phyloP scores from a whole-genome alignment of 75 land plant species.

The Larix kaempferi region DNA sequence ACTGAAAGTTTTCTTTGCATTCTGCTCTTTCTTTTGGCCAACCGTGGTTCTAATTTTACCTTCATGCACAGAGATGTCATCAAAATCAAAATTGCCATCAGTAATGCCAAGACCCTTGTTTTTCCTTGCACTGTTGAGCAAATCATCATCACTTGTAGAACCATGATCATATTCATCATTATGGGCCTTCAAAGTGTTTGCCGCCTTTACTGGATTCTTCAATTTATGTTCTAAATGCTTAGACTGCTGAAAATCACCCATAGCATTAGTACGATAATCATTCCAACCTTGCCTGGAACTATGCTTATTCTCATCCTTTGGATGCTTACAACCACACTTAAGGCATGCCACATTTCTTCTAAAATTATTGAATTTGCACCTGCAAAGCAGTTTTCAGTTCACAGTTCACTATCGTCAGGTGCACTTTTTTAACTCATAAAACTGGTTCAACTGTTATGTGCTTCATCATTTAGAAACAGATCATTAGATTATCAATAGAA shows the following conservation, averaged over 20 bases:
- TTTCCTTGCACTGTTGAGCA: not conserved
- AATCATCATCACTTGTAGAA: not conserved
- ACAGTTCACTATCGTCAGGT: not conserved
- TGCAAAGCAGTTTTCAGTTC: conserved; percentile 6
- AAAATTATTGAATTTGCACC: conserved; percentile 40
- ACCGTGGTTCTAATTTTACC: not conserved
- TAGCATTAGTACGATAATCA: not conserved
- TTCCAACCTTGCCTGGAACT: not conserved
- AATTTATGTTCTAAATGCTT: too few relatives aligned
- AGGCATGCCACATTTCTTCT: conserved; percentile 27
- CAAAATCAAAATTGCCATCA: conserved; percentile 3
- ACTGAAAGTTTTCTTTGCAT: not conserved
- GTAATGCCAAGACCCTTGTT: not conserved
- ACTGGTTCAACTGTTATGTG: not conserved
- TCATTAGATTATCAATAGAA: not conserved
- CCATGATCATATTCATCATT: not conserved
- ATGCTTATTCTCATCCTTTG: conserved; percentile 4
- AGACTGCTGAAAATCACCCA: not conserved
- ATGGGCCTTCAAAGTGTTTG: not conserved
- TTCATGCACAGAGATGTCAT: conserved; percentile 3
- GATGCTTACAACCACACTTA: conserved; percentile 24
- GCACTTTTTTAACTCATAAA: not conserved
- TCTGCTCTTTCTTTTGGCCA: not conserved
- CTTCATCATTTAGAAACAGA: not conserved
- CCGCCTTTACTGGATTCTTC: too few relatives aligned